These are phyloP conservation scores for Cutaneotrichosporon sp. DNA, from an alignment of 1,284 basidiomycete species.

Conservation along the genomic window DNA sequence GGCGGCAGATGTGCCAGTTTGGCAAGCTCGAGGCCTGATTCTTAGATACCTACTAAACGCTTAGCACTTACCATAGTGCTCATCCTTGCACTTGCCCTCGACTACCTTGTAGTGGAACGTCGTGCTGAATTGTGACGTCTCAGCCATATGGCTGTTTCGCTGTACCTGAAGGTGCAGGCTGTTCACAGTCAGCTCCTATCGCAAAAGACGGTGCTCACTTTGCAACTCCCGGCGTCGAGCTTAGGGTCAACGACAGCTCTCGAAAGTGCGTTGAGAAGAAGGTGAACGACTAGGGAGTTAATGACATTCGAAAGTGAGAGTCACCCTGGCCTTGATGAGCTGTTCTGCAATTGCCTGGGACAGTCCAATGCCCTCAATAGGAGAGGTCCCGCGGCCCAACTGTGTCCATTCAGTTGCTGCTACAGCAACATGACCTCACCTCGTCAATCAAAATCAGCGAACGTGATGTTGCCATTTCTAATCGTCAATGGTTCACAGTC, in stretches of 20 bases:
- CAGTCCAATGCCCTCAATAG: constrained; percentile 79
- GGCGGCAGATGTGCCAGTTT: constrained; percentile 71
- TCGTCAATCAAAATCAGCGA: constrained; percentile 86
- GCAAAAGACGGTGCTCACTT: constrained; percentile 12
- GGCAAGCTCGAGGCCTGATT: constrained; percentile 71
- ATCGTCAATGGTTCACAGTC: background rate
- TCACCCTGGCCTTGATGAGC: constrained; percentile 66
- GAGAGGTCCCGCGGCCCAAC: constrained; percentile 67
- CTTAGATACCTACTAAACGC: background rate
- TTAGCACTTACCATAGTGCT: constrained; percentile 42
- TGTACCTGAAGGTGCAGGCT: constrained; percentile 78
- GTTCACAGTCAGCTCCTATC: constrained; percentile 6
- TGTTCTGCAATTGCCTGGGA: constrained; percentile 88
- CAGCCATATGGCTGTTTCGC: constrained; percentile 46
- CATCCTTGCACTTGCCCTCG: constrained; percentile 31
- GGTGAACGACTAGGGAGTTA: constrained; percentile 59
- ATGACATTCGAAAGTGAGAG: constrained; percentile 7
- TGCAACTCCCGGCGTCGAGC: constrained; percentile 28
- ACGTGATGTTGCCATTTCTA: constrained; percentile 66
- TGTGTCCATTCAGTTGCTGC: constrained; percentile 2
- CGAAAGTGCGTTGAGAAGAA: constrained; percentile 78
- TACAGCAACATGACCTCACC: constrained; percentile 51
- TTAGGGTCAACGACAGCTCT: constrained; percentile 39
- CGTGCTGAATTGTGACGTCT: constrained; percentile 58
- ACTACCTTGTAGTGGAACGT: constrained; percentile 67